Evolutionary conservation across 495 filamentous ascomycete genomes (phyloP).

Genomic region (Hyaloscypha bicolor): DNA sequence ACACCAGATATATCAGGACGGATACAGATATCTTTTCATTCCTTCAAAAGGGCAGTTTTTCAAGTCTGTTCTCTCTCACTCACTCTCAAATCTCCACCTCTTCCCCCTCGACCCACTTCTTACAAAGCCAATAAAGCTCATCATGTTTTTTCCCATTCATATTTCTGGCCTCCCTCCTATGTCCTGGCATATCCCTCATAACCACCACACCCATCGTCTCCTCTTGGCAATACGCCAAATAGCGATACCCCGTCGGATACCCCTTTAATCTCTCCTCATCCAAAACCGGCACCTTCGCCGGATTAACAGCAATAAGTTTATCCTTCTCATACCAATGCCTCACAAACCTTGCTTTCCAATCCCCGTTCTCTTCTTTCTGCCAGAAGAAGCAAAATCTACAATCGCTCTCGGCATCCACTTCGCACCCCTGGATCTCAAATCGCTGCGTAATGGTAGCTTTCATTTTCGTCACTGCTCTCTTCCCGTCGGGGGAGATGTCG

Average conservation of each 20-base stretch:
- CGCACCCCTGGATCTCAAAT: constrained; percentile 48
- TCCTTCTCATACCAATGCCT: constrained; percentile 72
- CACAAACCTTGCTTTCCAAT: constrained; percentile 62
- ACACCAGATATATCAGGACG: too few species aligned
- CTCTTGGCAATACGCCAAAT: constrained; percentile 55
- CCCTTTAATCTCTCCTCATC: constrained; percentile 47
- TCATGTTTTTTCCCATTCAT: constrained; percentile 48
- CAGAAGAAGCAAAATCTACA: constrained; percentile 68
- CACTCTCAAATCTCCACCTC: constrained; percentile 35
- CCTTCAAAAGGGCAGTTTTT: too few species aligned
- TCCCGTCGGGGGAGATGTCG: constrained; percentile 49
- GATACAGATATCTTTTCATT: too few species aligned
- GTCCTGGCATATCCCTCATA: constrained; percentile 48
- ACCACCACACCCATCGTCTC: constrained; percentile 46
- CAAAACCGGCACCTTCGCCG: constrained; percentile 49
- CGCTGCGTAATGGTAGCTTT: constrained; percentile 72
- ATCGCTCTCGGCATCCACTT: constrained; percentile 64
- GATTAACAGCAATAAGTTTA: constrained; percentile 61
- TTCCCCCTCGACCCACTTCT: constrained; percentile 51
- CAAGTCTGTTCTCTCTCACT: too few species aligned
- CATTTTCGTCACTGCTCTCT: constrained; percentile 69
- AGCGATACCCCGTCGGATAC: constrained; percentile 60
- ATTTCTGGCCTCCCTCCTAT: constrained; percentile 45
- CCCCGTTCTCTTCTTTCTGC: constrained; percentile 43
- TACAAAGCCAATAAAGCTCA: constrained; percentile 45